phyloP scores from a whole-genome alignment of 129 eudicot species.

The Kitagawia praeruptora region DNA sequence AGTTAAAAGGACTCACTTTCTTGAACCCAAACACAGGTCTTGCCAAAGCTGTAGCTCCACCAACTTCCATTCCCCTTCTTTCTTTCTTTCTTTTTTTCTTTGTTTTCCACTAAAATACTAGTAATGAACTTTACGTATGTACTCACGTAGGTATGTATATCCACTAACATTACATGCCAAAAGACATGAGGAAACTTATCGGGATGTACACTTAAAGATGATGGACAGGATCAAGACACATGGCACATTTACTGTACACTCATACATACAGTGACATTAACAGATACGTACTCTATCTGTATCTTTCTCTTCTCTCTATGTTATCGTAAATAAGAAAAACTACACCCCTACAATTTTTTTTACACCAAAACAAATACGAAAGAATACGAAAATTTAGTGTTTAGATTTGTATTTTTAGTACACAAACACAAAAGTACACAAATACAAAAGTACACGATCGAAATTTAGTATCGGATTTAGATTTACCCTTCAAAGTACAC shows the following conservation, averaged over 20 bases:
- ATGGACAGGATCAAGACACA: background rate
- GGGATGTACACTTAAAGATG: background rate
- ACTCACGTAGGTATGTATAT: background rate
- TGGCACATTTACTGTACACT: background rate
- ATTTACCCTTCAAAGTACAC: no score
- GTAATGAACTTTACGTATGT: background rate
- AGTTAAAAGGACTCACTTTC: background rate
- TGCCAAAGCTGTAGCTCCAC: background rate
- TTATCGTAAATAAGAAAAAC: no score
- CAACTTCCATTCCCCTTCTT: background rate
- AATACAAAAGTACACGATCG: no score
- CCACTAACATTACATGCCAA: background rate
- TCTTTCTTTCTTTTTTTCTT: background rate
- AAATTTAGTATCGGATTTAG: no score
- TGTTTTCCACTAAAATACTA: background rate
- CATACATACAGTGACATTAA: no score
- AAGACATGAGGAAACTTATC: background rate
- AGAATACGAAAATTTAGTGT: no score
- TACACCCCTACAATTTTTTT: no score
- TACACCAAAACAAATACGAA: no score
- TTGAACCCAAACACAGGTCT: background rate
- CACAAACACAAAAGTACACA: no score
- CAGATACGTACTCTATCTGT: no score
- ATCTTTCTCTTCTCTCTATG: no score
- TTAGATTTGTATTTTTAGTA: no score